Evolutionary conservation across 805 yeast genomes (phyloP), one percentile per base, ranked within the genome.

Genomic region (Lipomyces lipofer): DNA sequence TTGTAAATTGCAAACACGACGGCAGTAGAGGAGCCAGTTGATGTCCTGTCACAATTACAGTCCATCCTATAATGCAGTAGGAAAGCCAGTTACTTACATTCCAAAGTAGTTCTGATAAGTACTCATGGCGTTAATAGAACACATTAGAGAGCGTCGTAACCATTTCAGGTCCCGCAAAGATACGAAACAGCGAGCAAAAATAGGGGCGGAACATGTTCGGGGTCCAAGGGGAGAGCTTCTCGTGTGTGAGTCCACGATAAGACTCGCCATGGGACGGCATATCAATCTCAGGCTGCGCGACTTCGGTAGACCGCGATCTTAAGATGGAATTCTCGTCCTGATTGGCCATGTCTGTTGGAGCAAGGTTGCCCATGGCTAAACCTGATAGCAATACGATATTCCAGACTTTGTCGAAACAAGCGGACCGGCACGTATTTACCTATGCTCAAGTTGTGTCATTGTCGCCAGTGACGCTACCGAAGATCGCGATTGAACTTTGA

Each of bases 1-100:
- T 29, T 15, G 42, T 29, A 29, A 17, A 44, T 49, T 2, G 54
- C 46, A 38, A 70, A 50, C 39, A 75, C 67, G 28, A 75, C 96
- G 9, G 17, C 12, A 9, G 22, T 38, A 13, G 9, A 38, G 13
- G 13, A 9, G 9, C 9, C 12, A 38, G 43, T 19, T 9, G 43
- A 27, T 19, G 22, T 45, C 40, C 40, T 36, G 21, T 8, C n/a
- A 36, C 13, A 36, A 21, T 36, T 17, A 36, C n/a, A 21, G 13
- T n/a, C 17, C 10, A n/a, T 15, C 12, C 12, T 12, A 15, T 15
- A 15, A 36, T 8, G 8, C 8, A 17, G 40, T 7, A 17, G 29
- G 9, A 29, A 7, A 28, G 47, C 28, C 19, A 17, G 19, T n/a
- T 7, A 25, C 47, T 13, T 28, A 51, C 49, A 52, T 45, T 15